Percentiles rank a stretch among this genome's conserved stretches.
These are phyloP conservation scores for Xerocomus amazonicus DNA, from an alignment of 1,284 basidiomycete species.

Conservation along the genomic window DNA sequence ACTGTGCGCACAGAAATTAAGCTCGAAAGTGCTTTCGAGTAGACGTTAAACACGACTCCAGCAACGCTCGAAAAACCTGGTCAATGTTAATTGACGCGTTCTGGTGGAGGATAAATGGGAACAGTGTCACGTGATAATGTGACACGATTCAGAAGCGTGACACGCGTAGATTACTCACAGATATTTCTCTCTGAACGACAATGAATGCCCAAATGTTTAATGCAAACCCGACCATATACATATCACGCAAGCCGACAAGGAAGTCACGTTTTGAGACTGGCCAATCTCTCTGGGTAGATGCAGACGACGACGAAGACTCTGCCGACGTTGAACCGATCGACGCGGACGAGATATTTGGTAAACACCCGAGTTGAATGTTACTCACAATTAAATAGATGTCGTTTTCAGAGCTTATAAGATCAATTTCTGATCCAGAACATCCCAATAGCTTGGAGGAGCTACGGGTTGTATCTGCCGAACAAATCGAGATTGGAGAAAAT, in stretches of 20 bases:
- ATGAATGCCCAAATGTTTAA: slow-evolving; percentile 59
- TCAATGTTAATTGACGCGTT: slow-evolving; percentile 23
- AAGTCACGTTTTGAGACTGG: slow-evolving; percentile 34
- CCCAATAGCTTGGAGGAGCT: slow-evolving; percentile 97
- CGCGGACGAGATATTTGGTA: slow-evolving; percentile 68
- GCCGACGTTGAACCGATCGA: slow-evolving; percentile 59
- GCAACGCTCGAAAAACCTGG: neutral
- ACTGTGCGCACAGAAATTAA: neutral
- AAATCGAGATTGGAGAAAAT: slow-evolving; percentile 75
- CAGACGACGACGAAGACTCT: slow-evolving; percentile 35
- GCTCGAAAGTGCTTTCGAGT: neutral
- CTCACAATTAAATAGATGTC: neutral
- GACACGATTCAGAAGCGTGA: slow-evolving; percentile 17
- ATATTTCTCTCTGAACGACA: neutral
- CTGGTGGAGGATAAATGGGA: slow-evolving; percentile 8
- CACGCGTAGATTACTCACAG: slow-evolving; percentile 1
- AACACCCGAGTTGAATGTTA: slow-evolving; percentile 7
- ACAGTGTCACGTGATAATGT: slow-evolving; percentile 25
- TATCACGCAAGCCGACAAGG: slow-evolving; percentile 39
- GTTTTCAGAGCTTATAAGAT: slow-evolving; percentile 78
- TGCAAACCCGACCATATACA: slow-evolving; percentile 59
- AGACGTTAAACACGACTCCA: slow-evolving; percentile 7
- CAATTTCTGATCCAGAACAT: slow-evolving; percentile 96
- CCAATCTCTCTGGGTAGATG: slow-evolving; percentile 51
- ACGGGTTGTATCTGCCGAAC: slow-evolving; percentile 88